Evolutionary conservation across 129 eudicot genomes (phyloP).

Genomic region (Gnaphalium uliginosum): DNA sequence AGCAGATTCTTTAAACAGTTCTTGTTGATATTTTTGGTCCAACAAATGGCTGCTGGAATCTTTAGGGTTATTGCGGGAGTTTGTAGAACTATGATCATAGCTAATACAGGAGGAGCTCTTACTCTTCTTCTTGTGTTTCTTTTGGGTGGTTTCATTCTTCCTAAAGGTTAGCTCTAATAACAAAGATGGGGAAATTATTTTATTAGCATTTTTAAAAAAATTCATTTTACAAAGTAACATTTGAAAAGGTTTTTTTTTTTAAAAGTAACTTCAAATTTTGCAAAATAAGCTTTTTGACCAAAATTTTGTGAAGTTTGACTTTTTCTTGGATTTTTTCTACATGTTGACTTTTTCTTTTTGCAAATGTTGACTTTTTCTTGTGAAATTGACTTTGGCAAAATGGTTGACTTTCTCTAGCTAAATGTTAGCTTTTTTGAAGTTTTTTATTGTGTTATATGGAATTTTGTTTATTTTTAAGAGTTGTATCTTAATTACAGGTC

Average conservation of each 20-base stretch:
- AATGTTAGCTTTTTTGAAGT: no score
- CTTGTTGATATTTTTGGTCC: conserved; percentile 55
- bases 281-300: background rate
- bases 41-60: conserved; percentile 72
- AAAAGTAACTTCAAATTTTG: background rate
- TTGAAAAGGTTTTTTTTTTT: background rate
- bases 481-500: conserved; percentile 48
- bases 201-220: no score
- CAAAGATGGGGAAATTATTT: background rate
- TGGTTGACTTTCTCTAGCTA: no score
- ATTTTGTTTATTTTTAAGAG: background rate
- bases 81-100: conserved; percentile 69
- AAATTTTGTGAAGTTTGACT: background rate
- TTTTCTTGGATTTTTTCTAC: no score
- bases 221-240: no score
- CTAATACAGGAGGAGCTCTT: conserved; percentile 72
- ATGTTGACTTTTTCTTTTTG: no score
- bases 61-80: conserved; percentile 70
- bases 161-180: conserved; percentile 35
- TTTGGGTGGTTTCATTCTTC: conserved; percentile 84
- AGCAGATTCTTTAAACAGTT: conserved; percentile 84
- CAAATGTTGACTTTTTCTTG: background rate
- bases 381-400: background rate
- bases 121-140: conserved; percentile 62
- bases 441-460: no score